These are phyloP conservation scores for Hortaea sp. DNA, from an alignment of 2,329 filamentous ascomycete genomes.

Conservation along the genomic window DNA sequence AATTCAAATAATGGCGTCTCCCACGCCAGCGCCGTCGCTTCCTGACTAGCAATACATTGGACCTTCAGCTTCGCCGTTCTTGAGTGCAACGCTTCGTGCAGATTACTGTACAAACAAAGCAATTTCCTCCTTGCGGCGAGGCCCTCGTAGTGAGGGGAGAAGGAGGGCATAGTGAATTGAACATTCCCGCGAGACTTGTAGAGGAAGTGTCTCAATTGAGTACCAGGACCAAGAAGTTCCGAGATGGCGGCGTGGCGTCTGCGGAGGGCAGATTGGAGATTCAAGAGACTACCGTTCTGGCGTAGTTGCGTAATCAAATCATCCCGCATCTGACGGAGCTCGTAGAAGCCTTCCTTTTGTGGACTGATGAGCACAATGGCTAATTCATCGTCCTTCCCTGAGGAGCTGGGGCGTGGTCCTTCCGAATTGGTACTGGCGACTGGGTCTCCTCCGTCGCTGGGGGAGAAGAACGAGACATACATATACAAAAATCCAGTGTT, in stretches of 20 bases:
- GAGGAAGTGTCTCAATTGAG: slow-evolving; percentile 77
- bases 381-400: slow-evolving; percentile 49
- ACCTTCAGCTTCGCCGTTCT: slow-evolving; percentile 80
- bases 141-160: slow-evolving; percentile 55
- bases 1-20: slow-evolving; percentile 84
- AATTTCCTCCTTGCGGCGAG: slow-evolving; percentile 40
- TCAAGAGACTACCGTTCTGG: slow-evolving; percentile 62
- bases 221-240: slow-evolving; percentile 64
- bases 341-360: slow-evolving; percentile 88
- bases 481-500: slow-evolving; percentile 95
- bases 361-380: slow-evolving; percentile 87
- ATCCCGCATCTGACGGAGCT: slow-evolving; percentile 63
- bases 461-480: slow-evolving; percentile 92
- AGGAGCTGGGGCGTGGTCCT: slow-evolving; percentile 27
- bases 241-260: slow-evolving; percentile 60
- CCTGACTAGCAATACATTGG: slow-evolving; percentile 65
- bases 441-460: slow-evolving; percentile 29
- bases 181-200: slow-evolving; percentile 94
- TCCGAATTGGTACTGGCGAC: not conserved
- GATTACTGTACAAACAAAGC: slow-evolving; percentile 72
- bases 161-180: slow-evolving; percentile 86
- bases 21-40: slow-evolving; percentile 78
- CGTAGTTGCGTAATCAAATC: slow-evolving; percentile 58
- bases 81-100: slow-evolving; percentile 77
- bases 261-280: slow-evolving; percentile 62